phyloP scores from a whole-genome alignment of 495 filamentous ascomycete species.

The Extremus antarcticus region DNA sequence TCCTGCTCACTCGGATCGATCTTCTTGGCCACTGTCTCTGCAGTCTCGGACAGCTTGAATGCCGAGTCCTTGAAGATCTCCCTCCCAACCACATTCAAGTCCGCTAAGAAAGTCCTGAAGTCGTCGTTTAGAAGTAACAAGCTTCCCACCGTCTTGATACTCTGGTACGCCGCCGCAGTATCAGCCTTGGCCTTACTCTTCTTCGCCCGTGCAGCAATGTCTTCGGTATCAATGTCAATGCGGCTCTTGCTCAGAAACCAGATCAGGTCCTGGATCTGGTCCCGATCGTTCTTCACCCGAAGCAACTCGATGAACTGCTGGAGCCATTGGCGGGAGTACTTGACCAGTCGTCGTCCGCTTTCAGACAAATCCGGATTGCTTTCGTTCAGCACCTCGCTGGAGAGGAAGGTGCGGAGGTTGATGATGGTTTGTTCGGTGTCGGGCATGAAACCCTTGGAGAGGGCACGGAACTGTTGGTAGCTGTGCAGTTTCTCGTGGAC shows the following conservation, averaged over 20 bases:
- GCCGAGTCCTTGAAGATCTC: conserved; percentile 85
- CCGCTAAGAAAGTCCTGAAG: conserved; percentile 78
- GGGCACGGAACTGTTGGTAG: conserved; percentile 80
- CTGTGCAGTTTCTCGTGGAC: conserved; percentile 80
- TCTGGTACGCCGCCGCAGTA: conserved; percentile 70
- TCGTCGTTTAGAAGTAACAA: conserved; percentile 81
- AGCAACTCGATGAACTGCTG: conserved; percentile 65
- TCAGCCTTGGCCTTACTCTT: conserved; percentile 64
- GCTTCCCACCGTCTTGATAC: conserved; percentile 70
- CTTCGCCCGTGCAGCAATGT: conserved; percentile 51
- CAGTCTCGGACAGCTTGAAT: conserved; percentile 59
- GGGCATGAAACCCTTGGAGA: conserved; percentile 82
- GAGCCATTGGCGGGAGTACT: conserved; percentile 61
- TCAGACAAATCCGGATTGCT: conserved; percentile 65
- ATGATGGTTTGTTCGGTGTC: conserved; percentile 73
- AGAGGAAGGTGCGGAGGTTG: conserved; percentile 70
- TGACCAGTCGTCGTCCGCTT: conserved; percentile 60
- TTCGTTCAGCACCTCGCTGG: conserved; percentile 67
- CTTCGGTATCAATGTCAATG: conserved; percentile 55
- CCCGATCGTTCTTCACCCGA: conserved; percentile 67
- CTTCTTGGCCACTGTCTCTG: conserved; percentile 59
- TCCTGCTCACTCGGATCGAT: conserved; percentile 57
- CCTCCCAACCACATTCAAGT: conserved; percentile 64
- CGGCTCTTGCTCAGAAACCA: conserved; percentile 71
- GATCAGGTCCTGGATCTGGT: conserved; percentile 82